Evolutionary conservation across 352 stramenopile species (phyloP), one percentile per base, ranked within the genome.

Genomic region (Globisporangium barbulae): DNA sequence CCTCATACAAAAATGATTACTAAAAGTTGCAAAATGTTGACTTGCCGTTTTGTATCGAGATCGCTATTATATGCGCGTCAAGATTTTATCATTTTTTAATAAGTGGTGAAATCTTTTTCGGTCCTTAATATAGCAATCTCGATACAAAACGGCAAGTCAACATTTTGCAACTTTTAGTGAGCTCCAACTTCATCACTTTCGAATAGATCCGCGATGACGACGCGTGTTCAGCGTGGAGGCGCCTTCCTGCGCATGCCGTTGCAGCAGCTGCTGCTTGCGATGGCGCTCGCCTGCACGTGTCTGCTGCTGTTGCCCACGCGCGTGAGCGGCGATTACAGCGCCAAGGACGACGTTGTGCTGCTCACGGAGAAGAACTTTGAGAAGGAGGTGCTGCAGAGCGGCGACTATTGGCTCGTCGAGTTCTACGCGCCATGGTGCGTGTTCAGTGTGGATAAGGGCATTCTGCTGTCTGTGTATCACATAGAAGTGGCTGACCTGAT

Each of bases 341-440:
- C 78, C 2, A 83, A 76, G 22, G 78, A 85, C 61, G 74, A 72
- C 19, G 83, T 94, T 17, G 78, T 88, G 63, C 70, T 91, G 25
- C 79, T 94, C 35, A 92, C 83, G 39, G 81, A 90, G 15, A 83
- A 91, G 64, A 94, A 92, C 69, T 94, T 92, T 66, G 81, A 94
- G 62, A 87, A 89, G 57, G 76, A 90, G 49, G 83, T 94, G 60
- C 76, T 94, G 47, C 71, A 91, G 60, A 93, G 85, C 59, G 62
- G 61, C 4, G 85, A 92, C 68, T 91, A 91, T 54, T 98, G 90
- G 90, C 72, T 98, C 44, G 92, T 98, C 42, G 90, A 98, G 69
- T 98, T 98, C 72, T 97, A 96, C 65, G 93, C 93, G 19, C 93
- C 91, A 35, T 98, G 91, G 91, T 86, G 47, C 50, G 39, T 54